Conservation (phyloP, 1,139 yeast genomes). For the Yamadazyma triangularis region DNA sequence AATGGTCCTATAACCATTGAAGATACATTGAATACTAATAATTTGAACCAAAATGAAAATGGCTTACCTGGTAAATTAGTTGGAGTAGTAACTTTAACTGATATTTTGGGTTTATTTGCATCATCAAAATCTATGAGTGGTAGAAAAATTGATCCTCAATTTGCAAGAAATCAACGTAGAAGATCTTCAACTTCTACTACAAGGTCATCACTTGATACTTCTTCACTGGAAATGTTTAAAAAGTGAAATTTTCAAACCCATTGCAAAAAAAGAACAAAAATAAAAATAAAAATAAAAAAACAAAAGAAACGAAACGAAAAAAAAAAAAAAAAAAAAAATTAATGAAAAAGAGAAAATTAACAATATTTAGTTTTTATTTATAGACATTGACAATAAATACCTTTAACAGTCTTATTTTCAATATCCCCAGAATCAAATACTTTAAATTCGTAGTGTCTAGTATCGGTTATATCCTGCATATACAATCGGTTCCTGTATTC, state of each 20-base stretch:
- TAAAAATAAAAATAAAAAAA: no score
- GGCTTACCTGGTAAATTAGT: slow-evolving; percentile 71
- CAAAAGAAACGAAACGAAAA: no score
- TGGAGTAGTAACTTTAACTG: slow-evolving; percentile 91
- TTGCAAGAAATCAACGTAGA: slow-evolving; percentile 86
- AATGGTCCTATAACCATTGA: slow-evolving; percentile 11
- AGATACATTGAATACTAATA: slow-evolving; percentile 10
- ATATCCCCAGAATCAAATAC: no score
- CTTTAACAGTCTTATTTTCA: no score
- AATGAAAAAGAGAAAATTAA: no score
- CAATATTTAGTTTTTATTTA: no score
- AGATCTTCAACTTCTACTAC: slow-evolving; percentile 52
- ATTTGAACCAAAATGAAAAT: slow-evolving; percentile 8
- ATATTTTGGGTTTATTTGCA: slow-evolving; percentile 77
- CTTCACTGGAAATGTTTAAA: slow-evolving; percentile 1
- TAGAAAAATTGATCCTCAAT: slow-evolving; percentile 68
- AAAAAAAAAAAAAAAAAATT: no score
- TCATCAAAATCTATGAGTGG: slow-evolving; percentile 56
- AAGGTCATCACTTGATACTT: slow-evolving; percentile 31
- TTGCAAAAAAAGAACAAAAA: no score
- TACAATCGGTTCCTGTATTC: no score
- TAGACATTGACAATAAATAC: no score
- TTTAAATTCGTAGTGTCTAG: no score
- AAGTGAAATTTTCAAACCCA: neutral
- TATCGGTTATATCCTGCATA: no score